These are phyloP conservation scores for Kurtzmaniella fragi DNA, from an alignment of 805 yeast species.

Conservation along the genomic window DNA sequence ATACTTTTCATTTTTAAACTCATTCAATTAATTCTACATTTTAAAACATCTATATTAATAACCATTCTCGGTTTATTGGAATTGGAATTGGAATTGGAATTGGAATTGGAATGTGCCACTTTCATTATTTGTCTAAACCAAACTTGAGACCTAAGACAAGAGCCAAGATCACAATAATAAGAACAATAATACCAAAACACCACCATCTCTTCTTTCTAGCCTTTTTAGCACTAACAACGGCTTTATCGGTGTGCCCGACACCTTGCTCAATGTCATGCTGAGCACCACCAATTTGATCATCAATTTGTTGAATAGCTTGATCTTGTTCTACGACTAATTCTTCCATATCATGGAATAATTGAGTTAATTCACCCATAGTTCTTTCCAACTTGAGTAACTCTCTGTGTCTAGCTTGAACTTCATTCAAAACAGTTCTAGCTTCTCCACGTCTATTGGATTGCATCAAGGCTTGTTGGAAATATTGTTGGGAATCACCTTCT, in stretches of 20 bases:
- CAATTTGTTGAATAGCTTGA: slow-evolving; percentile 75
- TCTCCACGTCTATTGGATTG: slow-evolving; percentile 89
- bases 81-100: no score
- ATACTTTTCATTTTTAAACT: no score
- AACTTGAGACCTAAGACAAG: slow-evolving; percentile 64
- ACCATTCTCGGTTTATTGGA: no score
- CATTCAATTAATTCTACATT: no score
- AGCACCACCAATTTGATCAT: slow-evolving; percentile 75
- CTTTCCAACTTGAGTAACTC: slow-evolving; percentile 92
- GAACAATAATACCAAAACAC: slow-evolving; percentile 62
- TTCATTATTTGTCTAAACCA: slow-evolving; percentile 13
- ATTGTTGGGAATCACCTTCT: slow-evolving; percentile 78
- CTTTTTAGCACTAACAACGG: slow-evolving; percentile 80
- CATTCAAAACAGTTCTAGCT: slow-evolving; percentile 91
- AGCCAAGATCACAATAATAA: slow-evolving; percentile 59
- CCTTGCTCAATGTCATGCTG: slow-evolving; percentile 92
- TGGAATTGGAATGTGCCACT: background rate
- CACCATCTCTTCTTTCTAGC: slow-evolving; percentile 90
- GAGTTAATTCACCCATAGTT: slow-evolving; percentile 93
- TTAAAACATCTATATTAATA: no score
- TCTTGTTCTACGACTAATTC: slow-evolving; percentile 94
- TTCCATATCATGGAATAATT: slow-evolving; percentile 94
- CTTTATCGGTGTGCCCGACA: slow-evolving; percentile 88
- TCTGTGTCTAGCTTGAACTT: slow-evolving; percentile 92
- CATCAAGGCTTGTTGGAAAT: slow-evolving; percentile 87